Base-by-base conservation (phyloP, 2,329 filamentous ascomycete species). In the Cadophora luteo-olivacea region DNA sequence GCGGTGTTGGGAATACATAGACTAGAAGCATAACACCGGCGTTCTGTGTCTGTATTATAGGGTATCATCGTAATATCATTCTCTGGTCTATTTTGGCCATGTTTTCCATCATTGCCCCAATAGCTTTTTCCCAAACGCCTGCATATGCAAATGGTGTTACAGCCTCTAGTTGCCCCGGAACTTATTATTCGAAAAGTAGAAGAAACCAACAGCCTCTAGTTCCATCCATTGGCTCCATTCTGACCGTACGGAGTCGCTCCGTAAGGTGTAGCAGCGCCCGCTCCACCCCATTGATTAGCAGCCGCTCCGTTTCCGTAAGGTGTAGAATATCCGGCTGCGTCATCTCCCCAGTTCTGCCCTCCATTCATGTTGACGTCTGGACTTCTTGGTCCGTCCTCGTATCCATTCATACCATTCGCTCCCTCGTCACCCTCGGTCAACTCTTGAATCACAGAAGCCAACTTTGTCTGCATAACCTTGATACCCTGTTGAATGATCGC, bases 401-500 rank as follows among this genome's bases (percentile, higher is more conserved):
- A 79, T 68, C 82, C 80, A 64, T 80, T 78, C 32, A 78, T 77
- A 70, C 85, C 87, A 71, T 85, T 80, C 54, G 80, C 84, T 68
- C 88, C 87, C 48, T 84, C 84, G 63, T 87, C 85, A 58, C 81
- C 82, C 79, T 70, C 87, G 86, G 65, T 86, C 84, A 73, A 91
- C 80, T 88, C 86, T 69, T 87, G 84, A 69, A 97, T 91, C 49
- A 97, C 87, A 4, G 85, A 86, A 2, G 94, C 96, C 45, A 99
- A 87, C 82, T 99, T 99, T 73, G 91, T 88, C 79, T 98, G 96
- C 66, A 99, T 84, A 33, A 93, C 91, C 72, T 91, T 89, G 79
- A 99, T 97, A 41, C 94, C 94, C 75, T 93, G 89, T 75, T 94
- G 90, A 63, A 99, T 89, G 74, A 98, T 96, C 70, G 89, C 87